Conservation (phyloP, 768 basidiomycete species). For the Xerocomellus amylosporus region DNA sequence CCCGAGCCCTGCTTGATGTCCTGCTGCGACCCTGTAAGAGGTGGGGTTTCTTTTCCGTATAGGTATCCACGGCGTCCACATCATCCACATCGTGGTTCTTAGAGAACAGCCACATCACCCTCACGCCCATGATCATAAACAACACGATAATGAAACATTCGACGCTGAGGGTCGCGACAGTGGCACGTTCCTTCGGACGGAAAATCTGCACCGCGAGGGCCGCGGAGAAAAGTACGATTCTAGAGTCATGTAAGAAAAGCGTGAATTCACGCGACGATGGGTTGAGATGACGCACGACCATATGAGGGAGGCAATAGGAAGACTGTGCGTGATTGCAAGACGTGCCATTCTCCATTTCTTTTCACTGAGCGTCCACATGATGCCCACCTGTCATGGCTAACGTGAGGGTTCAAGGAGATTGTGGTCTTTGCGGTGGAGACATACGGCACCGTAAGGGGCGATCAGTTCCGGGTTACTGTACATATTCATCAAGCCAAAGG, state of each 20-base stretch:
- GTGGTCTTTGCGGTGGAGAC: background rate
- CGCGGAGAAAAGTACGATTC: slow-evolving; percentile 5
- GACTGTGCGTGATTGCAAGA: slow-evolving; percentile 16
- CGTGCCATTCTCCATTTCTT: background rate
- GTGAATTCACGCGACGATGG: background rate
- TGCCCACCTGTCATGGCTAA: background rate
- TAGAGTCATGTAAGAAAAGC: background rate
- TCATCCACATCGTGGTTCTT: background rate
- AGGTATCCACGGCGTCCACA: too few species aligned
- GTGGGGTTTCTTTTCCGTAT: too few species aligned
- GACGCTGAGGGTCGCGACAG: background rate
- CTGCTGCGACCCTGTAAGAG: too few species aligned
- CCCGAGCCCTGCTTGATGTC: too few species aligned
- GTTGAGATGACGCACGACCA: slow-evolving; percentile 13
- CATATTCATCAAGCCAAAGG: slow-evolving; percentile 7
- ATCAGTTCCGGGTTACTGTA: slow-evolving; percentile 7
- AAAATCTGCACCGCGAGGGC: slow-evolving; percentile 12
- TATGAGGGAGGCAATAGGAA: slow-evolving; percentile 10
- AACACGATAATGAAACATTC: slow-evolving; percentile 8
- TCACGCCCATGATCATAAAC: background rate
- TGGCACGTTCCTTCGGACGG: background rate
- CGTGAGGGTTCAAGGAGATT: background rate
- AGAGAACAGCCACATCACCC: slow-evolving; percentile 4
- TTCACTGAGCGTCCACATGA: slow-evolving; percentile 2
- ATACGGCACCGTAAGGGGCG: slow-evolving; percentile 1